Evolutionary conservation across 2,329 filamentous ascomycete genomes (phyloP).

Genomic region (Pseudogymnoascus sp.): DNA sequence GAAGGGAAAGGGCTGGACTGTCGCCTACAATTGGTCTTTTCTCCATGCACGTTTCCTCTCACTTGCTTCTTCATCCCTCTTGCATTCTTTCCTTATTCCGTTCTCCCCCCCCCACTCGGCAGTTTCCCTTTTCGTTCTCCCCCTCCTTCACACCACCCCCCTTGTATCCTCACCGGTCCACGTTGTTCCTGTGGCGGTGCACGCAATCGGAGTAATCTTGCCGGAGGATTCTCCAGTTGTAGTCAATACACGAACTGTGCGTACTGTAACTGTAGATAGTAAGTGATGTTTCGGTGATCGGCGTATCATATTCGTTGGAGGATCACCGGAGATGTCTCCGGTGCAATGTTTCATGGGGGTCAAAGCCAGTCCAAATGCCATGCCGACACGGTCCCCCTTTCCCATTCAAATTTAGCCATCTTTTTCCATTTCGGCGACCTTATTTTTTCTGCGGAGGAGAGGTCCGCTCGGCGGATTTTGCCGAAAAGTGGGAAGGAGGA

Average conservation of each 20-base stretch:
- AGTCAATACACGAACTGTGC: neutral
- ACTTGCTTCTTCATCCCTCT: neutral
- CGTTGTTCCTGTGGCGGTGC: neutral
- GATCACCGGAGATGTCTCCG: neutral
- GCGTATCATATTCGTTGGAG: neutral
- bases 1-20: neutral
- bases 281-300: neutral
- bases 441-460: neutral
- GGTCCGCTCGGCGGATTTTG: neutral
- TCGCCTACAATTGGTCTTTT: neutral
- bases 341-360: neutral
- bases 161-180: neutral
- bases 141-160: neutral
- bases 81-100: neutral
- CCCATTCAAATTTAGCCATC: neutral
- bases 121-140: neutral
- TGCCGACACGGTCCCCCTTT: neutral
- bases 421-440: neutral
- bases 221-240: neutral
- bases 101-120: neutral
- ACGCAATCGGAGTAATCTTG: neutral
- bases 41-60: neutral
- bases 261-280: neutral
- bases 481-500: neutral
- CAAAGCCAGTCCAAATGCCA: neutral